Evolutionary conservation across 2,329 filamentous ascomycete species (phyloP), one percentile per base, ranked within the genome.

Genomic region (Alternaria alternata): DNA sequence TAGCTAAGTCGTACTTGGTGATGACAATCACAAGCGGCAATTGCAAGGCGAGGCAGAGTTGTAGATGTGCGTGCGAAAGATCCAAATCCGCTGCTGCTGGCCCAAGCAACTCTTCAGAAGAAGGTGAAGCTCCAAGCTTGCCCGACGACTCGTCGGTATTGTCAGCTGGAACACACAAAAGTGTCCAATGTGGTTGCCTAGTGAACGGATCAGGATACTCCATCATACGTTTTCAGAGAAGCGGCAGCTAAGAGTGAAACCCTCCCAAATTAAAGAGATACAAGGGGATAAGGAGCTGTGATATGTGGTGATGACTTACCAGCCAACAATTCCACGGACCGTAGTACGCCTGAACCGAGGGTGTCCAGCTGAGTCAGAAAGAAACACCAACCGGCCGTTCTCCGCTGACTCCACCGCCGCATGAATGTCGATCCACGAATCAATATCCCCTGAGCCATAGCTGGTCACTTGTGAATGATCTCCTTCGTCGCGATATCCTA

Each of bases 381-480:
- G 83, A 67, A 97, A 94, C 5, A 95, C 92, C 4, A 99, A 80
- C 20, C 94, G 89, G 3, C 90, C 92, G 59, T 85, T 81, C 57
- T 89, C 87, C 2, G 92, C 87, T 42, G 88, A 80, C 61, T 89
- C 87, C 0, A 92, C 88, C 49, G 89, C 87, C 38, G 91, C 89
- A 76, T 99, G 95, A 53, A 98, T 95, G 75, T 97, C 94, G 54
- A 92, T 89, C 95, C 95, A 99, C 0, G 93, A 94, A 59, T 93
- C 91, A 47, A 97, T 89, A 73, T 97, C 93, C 14, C 89, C 89
- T 61, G 91, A 90, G 3, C 91, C 89, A 75, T 96, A 98, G 75
- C 97, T 98, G 71, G 96, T 83, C 39, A 95, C 81, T 18, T 83
- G 76, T 16, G 69, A 70, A 1, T 65, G 61, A 16, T 61, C 59